Conservation (phyloP, 2,329 filamentous ascomycete species). For the Magnaporthiopsis incrustans region DNA sequence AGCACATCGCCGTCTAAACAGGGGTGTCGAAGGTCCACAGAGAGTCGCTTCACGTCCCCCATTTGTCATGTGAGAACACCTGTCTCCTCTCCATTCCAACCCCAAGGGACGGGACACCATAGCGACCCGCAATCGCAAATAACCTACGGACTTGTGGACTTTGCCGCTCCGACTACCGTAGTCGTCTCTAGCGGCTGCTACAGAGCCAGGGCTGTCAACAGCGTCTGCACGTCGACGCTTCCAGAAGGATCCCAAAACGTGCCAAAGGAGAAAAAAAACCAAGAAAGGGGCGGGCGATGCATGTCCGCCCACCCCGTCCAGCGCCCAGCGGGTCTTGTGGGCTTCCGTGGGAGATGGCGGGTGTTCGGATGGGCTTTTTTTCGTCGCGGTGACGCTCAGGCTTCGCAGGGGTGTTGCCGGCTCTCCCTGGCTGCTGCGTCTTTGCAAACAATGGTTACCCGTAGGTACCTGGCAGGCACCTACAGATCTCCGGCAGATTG, state of each 20-base stretch:
- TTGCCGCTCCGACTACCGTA: background rate
- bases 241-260: background rate
- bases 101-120: background rate
- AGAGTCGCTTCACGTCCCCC: background rate
- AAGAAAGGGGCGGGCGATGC: background rate
- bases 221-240: background rate
- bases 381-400: background rate
- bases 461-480: too few relatives aligned
- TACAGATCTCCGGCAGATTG: background rate
- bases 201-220: background rate
- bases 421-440: background rate
- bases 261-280: background rate
- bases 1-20: background rate
- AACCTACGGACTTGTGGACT: too few relatives aligned
- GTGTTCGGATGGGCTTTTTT: background rate
- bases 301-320: background rate
- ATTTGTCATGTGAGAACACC: background rate
- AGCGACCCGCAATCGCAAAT: background rate
- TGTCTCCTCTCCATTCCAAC: background rate
- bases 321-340: background rate
- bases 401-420: background rate
- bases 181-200: background rate
- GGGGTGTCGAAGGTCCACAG: background rate
- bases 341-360: background rate
- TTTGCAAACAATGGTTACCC: background rate